phyloP scores from a whole-genome alignment of 148 eudicot species.

The Dianthus caryophyllus region DNA sequence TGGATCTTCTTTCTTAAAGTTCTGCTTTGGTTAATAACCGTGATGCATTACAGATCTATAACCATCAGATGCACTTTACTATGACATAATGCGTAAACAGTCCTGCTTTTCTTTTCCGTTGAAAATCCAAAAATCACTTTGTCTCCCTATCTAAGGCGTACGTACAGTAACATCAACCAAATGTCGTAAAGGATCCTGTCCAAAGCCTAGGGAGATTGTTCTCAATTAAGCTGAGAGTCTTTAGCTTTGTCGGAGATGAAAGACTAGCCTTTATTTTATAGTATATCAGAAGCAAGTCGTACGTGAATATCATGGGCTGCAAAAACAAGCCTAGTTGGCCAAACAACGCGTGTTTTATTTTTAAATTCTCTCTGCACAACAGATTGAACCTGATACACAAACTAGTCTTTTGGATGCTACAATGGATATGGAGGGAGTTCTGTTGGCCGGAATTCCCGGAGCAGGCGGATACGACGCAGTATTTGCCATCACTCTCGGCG shows the following conservation, averaged over 20 bases:
- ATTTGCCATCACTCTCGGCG: conserved; percentile 71
- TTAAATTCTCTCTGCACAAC: conserved; percentile 19
- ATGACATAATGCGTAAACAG: not conserved
- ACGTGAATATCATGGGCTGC: not conserved
- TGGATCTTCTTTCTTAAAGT: not conserved
- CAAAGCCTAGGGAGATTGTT: too few relatives aligned
- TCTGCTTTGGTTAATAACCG: not conserved
- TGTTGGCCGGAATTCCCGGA: conserved; percentile 96
- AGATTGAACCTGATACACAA: conserved; percentile 96
- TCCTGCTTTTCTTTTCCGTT: not conserved
- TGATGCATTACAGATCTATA: too few relatives aligned
- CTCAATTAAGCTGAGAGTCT: too few relatives aligned
- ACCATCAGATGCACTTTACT: not conserved
- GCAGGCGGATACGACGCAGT: conserved; percentile 98
- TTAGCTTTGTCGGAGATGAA: too few relatives aligned
- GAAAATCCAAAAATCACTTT: not conserved
- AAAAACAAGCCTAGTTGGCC: not conserved
- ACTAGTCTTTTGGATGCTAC: conserved; percentile 74
- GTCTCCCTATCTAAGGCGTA: not conserved
- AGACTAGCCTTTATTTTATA: not conserved
- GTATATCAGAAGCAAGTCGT: not conserved
- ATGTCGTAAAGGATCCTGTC: too few relatives aligned
- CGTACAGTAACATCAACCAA: too few relatives aligned
- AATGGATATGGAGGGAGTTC: conserved; percentile 80
- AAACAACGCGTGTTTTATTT: not conserved